These are phyloP conservation scores for Candida freyschussii DNA, from an alignment of 1,139 yeast species.

Conservation along the genomic window DNA sequence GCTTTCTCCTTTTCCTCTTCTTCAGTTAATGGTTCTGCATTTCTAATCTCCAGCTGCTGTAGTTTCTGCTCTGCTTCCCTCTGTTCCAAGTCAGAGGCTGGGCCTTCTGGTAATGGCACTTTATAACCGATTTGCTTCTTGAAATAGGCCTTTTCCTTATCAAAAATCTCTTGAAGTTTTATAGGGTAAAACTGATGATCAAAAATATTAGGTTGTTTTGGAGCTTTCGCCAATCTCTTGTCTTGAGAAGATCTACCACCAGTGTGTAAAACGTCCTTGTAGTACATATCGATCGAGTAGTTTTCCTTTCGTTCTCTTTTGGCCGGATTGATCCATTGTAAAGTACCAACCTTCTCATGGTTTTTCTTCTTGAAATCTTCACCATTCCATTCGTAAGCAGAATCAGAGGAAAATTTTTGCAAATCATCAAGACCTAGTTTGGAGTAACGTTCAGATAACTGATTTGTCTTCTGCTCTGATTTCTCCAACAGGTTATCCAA, in stretches of 20 bases:
- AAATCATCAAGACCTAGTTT: conserved; percentile 69
- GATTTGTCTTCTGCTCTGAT: conserved; percentile 60
- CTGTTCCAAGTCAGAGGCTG: conserved; percentile 32
- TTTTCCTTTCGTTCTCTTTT: conserved; percentile 77
- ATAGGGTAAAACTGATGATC: conserved; percentile 74
- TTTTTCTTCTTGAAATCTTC: conserved; percentile 69
- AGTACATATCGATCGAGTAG: conserved; percentile 73
- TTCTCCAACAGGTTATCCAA: conserved; percentile 55
- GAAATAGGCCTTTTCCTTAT: conserved; percentile 59
- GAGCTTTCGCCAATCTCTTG: conserved; percentile 53
- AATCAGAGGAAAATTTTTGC: conserved; percentile 61
- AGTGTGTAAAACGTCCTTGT: conserved; percentile 69
- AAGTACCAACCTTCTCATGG: conserved; percentile 33
- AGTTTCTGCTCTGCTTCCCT: conserved; percentile 50
- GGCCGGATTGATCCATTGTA: conserved; percentile 68
- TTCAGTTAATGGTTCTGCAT: conserved; percentile 61
- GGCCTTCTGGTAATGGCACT: conserved; percentile 42
- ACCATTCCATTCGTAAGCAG: conserved; percentile 86
- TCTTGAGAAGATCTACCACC: conserved; percentile 47
- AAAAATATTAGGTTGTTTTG: conserved; percentile 61
- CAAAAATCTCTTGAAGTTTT: conserved; percentile 55
- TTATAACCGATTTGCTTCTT: conserved; percentile 46
- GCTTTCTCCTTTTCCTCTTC: conserved; percentile 59
- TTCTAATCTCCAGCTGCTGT: conserved; percentile 58
- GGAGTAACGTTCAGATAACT: conserved; percentile 58